Evolutionary conservation across 176 grass and related monocot genomes (phyloP).

Genomic region (Thinopyrum elongatum): DNA sequence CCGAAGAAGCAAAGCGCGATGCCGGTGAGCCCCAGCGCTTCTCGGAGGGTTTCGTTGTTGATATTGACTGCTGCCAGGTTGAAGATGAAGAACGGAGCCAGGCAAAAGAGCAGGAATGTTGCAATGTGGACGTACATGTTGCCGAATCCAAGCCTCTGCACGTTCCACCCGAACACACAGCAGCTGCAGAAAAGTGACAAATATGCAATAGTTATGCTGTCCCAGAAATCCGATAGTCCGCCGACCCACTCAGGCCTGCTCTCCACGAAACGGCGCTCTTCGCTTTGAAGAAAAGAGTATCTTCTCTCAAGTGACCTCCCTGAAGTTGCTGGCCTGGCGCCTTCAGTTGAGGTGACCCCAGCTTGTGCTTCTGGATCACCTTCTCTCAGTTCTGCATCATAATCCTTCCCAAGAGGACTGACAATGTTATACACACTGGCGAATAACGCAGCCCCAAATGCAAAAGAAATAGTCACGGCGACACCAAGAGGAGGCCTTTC

Average conservation of each 20-base stretch:
- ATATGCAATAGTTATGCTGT: constrained; percentile 62
- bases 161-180: constrained; percentile 99
- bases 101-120: constrained; percentile 85
- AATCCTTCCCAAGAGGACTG: constrained; percentile 91
- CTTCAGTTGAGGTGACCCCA: constrained; percentile 16
- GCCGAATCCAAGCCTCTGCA: constrained; percentile 91
- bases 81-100: constrained; percentile 95
- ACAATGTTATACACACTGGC: constrained; percentile 67
- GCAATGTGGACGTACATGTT: constrained; percentile 96
- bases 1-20: constrained; percentile 68
- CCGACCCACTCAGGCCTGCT: constrained; percentile 72
- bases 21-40: constrained; percentile 57
- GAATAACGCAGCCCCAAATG: constrained; percentile 55
- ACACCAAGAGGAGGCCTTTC: constrained; percentile 67
- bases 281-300: constrained; percentile 56
- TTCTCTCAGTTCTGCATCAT: constrained; percentile 28
- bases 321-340: constrained; percentile 17
- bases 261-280: constrained; percentile 45
- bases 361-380: constrained; percentile 61
- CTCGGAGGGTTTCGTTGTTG: constrained; percentile 48
- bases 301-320: constrained; percentile 36
- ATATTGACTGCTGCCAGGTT: constrained; percentile 85
- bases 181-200: constrained; percentile 82
- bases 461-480: constrained; percentile 55
- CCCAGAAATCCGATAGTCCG: constrained; percentile 72